A percentile compares a stretch with the other conserved stretches of the same genome.
Evolutionary conservation across 2,329 filamentous ascomycete species (phyloP).

Genomic region (Colletotrichum godetiae): DNA sequence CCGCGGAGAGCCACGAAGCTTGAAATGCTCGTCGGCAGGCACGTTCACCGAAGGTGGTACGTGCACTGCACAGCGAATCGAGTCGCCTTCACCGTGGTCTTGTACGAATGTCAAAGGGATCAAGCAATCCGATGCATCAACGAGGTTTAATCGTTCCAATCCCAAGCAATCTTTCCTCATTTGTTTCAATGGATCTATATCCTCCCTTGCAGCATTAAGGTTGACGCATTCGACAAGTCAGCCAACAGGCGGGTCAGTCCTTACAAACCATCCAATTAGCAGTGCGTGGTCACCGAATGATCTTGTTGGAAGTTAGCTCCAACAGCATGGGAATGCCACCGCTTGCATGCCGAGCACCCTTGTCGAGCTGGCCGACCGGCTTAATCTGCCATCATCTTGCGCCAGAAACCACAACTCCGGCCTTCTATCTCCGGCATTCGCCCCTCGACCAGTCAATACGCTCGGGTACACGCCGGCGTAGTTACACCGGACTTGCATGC

Average conservation of each 20-base stretch:
- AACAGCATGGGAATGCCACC: not conserved
- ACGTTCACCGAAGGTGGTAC: too few relatives aligned
- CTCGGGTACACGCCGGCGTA: not conserved
- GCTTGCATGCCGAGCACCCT: not conserved
- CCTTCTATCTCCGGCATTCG: not conserved
- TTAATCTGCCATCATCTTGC: not conserved
- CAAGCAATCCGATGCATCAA: not conserved
- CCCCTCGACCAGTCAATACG: not conserved
- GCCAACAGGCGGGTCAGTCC: not conserved
- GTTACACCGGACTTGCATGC: not conserved
- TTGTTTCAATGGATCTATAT: not conserved
- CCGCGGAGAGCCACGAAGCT: too few relatives aligned
- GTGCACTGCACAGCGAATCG: too few relatives aligned
- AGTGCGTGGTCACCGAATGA: not conserved
- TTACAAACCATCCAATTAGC: not conserved
- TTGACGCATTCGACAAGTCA: not conserved
- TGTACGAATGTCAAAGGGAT: too few relatives aligned
- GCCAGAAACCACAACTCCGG: not conserved
- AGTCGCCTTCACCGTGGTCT: too few relatives aligned
- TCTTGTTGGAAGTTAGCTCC: not conserved
- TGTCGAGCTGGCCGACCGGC: not conserved
- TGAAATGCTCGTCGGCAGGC: too few relatives aligned
- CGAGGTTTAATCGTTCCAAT: not conserved
- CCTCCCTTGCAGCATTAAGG: not conserved
- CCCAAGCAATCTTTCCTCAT: not conserved